Evolutionary conservation across 306 rosid genomes (phyloP), one percentile per base, ranked within the genome.

Genomic region (Ceratonia siliqua): DNA sequence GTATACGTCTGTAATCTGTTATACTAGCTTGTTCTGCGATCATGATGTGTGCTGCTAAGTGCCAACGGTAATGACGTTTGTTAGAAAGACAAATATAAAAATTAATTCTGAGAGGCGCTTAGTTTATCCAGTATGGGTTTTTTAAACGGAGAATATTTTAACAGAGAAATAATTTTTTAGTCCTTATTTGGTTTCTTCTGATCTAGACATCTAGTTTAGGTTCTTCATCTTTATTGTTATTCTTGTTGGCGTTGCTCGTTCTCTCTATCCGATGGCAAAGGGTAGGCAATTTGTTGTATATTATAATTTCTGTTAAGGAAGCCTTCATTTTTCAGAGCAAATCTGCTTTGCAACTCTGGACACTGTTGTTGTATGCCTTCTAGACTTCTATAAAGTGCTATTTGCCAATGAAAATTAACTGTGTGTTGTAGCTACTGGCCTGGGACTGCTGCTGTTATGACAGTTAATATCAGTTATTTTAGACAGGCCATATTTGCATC

Each of bases 111-210:
- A 46, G 66, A 68, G 69, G 59, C 17, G 46, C n/a, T 15, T 24
- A 69, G 14, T 46, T 75, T 57, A 33, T 79, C 57, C 5, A 27
- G 1, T 46, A 28, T 68, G 56, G 49, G 75, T 58, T 70, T 79
- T 18, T 49, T 14, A 17, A 50, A 62, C 63, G 48, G 43, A 28
- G 76, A 64, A 46, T 28, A 15, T 27, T 28, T 78, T 15, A 5
- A 4, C 21, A 9, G n/a, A 10, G 22, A 42, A 41, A 43, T 15
- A 11, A 32, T 22, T 21, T 2, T 49, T 5, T 61, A 4, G 43
- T 24, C 21, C 25, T 56, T 57, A 12, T 15, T 36, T 46, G 20
- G 15, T 57, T 69, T 39, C 35, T 14, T 75, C 32, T 52, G 82
- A 79, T 79, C 55, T 61, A 20, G 67, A 39, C 64, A 20, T 79